phyloP scores from a whole-genome alignment of 192 early-diverging fungal genomes.

The Podila clonocystis region DNA sequence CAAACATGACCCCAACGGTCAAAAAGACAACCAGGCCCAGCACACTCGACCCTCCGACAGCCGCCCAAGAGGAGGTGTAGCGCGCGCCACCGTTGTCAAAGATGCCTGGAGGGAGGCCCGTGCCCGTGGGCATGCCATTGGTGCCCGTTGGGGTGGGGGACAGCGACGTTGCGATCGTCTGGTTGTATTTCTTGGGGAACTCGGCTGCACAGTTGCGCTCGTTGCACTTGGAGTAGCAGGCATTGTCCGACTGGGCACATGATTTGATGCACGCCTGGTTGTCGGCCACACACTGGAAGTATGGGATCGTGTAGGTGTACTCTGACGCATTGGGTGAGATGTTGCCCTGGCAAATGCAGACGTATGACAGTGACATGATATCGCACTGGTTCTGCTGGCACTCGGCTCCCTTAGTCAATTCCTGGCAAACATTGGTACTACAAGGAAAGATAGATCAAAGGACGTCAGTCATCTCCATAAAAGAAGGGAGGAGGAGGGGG shows the following conservation, averaged over 20 bases:
- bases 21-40: slow-evolving; percentile 37
- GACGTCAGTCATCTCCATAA: neutral
- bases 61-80: slow-evolving; percentile 7
- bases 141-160: slow-evolving; percentile 12
- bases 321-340: slow-evolving; percentile 37
- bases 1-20: slow-evolving; percentile 40
- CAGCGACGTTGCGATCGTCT: slow-evolving; percentile 30
- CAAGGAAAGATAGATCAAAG: neutral
- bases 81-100: slow-evolving; percentile 20
- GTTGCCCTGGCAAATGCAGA: slow-evolving; percentile 32
- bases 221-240: slow-evolving; percentile 28
- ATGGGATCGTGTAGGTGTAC: slow-evolving; percentile 47
- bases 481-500: too few relatives aligned
- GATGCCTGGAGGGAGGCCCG: slow-evolving; percentile 21
- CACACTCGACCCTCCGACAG: slow-evolving; percentile 33
- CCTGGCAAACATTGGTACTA: slow-evolving; percentile 46
- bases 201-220: slow-evolving; percentile 29
- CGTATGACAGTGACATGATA: slow-evolving; percentile 16
- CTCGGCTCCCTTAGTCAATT: slow-evolving; percentile 32
- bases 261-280: slow-evolving; percentile 18
- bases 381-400: slow-evolving; percentile 30
- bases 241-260: slow-evolving; percentile 26
- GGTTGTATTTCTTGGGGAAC: slow-evolving; percentile 48
- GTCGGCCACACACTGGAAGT: slow-evolving; percentile 33
- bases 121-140: neutral